Base-by-base conservation (phyloP, 176 grass and related monocot genomes). In the Carex pumila region DNA sequence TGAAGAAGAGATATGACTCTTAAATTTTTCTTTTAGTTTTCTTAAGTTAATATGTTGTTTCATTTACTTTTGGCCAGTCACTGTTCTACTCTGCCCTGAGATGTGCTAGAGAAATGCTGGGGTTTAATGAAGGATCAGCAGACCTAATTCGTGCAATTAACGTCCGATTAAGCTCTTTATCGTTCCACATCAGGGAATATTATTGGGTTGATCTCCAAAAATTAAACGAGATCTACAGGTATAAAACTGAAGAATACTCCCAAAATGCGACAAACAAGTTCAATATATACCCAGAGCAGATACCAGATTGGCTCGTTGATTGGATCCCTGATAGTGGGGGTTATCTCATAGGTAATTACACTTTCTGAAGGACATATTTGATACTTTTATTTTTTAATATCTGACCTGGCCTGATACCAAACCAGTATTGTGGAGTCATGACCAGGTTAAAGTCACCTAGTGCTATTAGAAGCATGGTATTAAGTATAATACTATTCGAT, bases 251-350 rank as follows among this genome's bases (percentile, higher is more conserved):
- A 37, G 87, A 85, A 69, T 89, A 89, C 66, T 89, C 87, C n/a
- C 64, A 81, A 65, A 80, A 89, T 66, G 87, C 87, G 7, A 89
- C 76, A 25, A 89, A 89, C 65, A 89, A 89, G 59, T 89, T 89
- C 83, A 89, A 89, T 43, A 89, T 89, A 36, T 89, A 89, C 80
- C 87, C 87, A 19, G 87, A 89, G 8, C 87, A 89, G 84, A 89
- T 89, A 37, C 87, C 87, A 14, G 45, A 83, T 62, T 89, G 87
- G 87, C 83, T 89, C 25, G 56, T 85, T 73, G 83, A 89, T 29
- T 89, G 87, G 87, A 85, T 88, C 13, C 76, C 87, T 71, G 76
- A 85, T 14, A 81, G 71, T 29, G 83, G 87, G 56, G 87, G 87
- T 12, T 89, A 85, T 82, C 77, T 89, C 63, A 85, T 89, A 65